Evolutionary conservation across 1,139 yeast genomes (phyloP), one percentile per base, ranked within the genome.

Genomic region (Hansenula lynferdii): DNA sequence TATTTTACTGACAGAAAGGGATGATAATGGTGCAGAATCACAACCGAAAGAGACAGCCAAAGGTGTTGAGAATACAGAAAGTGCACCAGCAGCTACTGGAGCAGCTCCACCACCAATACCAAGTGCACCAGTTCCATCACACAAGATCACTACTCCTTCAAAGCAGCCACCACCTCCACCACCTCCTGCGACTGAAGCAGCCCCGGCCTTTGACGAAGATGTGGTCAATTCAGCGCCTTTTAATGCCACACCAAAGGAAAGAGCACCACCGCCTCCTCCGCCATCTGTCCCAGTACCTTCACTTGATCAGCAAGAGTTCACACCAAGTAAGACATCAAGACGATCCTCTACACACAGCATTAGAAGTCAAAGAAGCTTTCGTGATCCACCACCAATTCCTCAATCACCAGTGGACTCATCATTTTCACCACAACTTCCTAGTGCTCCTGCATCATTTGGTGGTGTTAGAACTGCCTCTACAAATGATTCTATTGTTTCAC

Each of bases 141-240:
- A 44, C 4, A 24, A 24, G 15, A 12, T 12, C n/a, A n/a, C n/a
- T n/a, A n/a, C 26, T 4, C 34, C 19, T 27, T 36, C 14, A 35
- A 50, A 11, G 46, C 47, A 20, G 44, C 56, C 14, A 47, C 26
- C 26, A n/a, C 43, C 54, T 28, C 43, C 48, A 23, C 52, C 54
- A 19, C 37, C 46, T 28, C 19, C 40, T 20, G 34, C 25, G 43
- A 18, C 47, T 8, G 14, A 4, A 17, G 7, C 20, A 6, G n/a
- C 20, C 3, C 14, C 4, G 17, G 12, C n/a, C 12, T 7, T 12
- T 12, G 8, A 9, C 6, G n/a, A 9, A 4, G 14, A 14, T 24
- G 26, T 12, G n/a, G 14, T 7, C 12, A 3, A 48, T 19, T 39
- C 43, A 3, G 41, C 46, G 5, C 53, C 54, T 11, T 46, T n/a